Evolutionary conservation across 2,329 filamentous ascomycete species (phyloP).

Genomic region (Penicillium sp.): DNA sequence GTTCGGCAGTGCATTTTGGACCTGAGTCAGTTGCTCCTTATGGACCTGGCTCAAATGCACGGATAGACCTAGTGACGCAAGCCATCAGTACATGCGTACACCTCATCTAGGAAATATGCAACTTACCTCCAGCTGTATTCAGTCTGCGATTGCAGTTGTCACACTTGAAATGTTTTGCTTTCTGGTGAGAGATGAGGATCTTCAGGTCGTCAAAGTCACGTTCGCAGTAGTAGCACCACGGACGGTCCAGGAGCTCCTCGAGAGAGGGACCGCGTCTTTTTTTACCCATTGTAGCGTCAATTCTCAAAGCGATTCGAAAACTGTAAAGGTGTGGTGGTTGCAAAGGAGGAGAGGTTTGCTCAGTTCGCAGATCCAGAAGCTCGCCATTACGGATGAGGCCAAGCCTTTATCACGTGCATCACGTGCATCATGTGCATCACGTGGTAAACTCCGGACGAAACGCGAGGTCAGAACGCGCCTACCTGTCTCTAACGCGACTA

Average conservation of each 20-base stretch:
- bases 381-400: background rate
- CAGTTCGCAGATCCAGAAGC: background rate
- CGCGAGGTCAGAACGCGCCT: no score
- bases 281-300: conserved; percentile 59
- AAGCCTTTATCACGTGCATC: background rate
- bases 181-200: conserved; percentile 92
- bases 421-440: no score
- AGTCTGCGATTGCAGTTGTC: conserved; percentile 77
- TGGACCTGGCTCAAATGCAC: conserved; percentile 99
- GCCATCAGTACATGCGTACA: conserved; percentile 2
- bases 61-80: conserved; percentile 58
- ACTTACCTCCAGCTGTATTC: conserved; percentile 84
- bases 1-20: conserved; percentile 87
- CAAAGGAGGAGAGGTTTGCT: background rate
- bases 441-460: no score
- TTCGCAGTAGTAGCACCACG: conserved; percentile 99
- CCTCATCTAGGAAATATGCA: background rate
- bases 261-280: conserved; percentile 81
- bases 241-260: conserved; percentile 75
- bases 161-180: conserved; percentile 99
- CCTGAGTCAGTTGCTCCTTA: conserved; percentile 76
- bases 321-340: background rate
- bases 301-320: background rate
- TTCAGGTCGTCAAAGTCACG: conserved; percentile 96
- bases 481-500: no score